Evolutionary conservation across 306 rosid species (phyloP).

Genomic region (Acacia confusa): DNA sequence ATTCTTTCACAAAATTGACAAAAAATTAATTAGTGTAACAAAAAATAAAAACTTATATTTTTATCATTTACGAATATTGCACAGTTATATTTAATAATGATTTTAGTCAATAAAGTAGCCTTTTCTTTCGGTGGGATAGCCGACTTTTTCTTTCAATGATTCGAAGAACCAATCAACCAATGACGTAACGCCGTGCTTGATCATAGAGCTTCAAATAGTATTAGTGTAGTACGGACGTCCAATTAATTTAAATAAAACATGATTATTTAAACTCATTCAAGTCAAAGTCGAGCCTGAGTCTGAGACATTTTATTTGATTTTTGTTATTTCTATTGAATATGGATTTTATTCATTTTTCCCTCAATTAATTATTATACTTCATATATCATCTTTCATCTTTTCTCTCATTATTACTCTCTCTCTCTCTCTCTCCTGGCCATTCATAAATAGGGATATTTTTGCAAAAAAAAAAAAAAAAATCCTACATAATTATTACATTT

Average conservation of each 20-base stretch:
- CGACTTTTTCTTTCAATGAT: not conserved
- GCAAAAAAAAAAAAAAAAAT: too few species aligned
- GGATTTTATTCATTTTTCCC: not conserved
- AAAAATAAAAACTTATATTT: not conserved
- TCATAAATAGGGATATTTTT: too few species aligned
- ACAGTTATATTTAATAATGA: not conserved
- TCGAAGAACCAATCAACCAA: conserved; percentile 35
- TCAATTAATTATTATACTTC: too few species aligned
- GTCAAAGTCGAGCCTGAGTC: not conserved
- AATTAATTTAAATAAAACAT: not conserved
- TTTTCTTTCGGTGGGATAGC: not conserved
- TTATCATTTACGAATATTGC: not conserved
- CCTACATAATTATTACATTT: too few species aligned
- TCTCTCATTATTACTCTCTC: too few species aligned
- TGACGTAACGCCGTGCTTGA: conserved; percentile 20
- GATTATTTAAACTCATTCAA: not conserved
- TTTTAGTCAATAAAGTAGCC: not conserved
- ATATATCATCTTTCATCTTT: too few species aligned
- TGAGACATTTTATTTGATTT: not conserved
- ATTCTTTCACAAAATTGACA: not conserved
- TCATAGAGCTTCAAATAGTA: conserved; percentile 23
- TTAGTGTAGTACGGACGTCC: not conserved
- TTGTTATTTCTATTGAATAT: not conserved
- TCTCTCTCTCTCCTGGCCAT: too few species aligned
- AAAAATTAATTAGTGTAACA: not conserved